These are phyloP conservation scores for Entomortierella parvispora DNA, from an alignment of 192 early-diverging fungal species.

Conservation along the genomic window DNA sequence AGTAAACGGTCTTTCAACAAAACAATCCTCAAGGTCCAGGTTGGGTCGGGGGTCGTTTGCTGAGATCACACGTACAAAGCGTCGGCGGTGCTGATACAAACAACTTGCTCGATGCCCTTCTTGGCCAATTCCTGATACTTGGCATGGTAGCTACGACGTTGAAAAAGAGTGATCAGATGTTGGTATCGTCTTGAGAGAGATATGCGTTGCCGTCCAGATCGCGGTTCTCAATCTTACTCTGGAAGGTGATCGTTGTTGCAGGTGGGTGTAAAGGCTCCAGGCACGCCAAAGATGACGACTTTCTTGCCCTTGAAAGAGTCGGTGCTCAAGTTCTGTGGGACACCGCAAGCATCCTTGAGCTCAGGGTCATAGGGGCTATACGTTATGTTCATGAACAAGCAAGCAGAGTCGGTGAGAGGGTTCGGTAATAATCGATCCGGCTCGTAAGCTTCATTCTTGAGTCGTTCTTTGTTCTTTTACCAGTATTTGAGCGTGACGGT, in stretches of 20 bases:
- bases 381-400: neutral
- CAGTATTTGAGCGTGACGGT: slow-evolving; percentile 44
- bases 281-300: slow-evolving; percentile 74
- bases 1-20: no score
- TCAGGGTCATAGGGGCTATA: slow-evolving; percentile 45
- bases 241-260: slow-evolving; percentile 68
- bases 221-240: slow-evolving; percentile 43
- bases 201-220: no score
- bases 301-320: slow-evolving; percentile 69
- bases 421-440: neutral
- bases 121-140: slow-evolving; percentile 54
- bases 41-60: neutral
- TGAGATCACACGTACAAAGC: slow-evolving; percentile 53
- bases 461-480: neutral
- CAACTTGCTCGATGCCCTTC: slow-evolving; percentile 66
- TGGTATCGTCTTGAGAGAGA: no score
- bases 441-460: neutral
- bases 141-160: slow-evolving; percentile 14
- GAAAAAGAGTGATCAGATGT: neutral
- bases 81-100: slow-evolving; percentile 60
- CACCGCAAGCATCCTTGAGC: slow-evolving; percentile 36
- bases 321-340: slow-evolving; percentile 48
- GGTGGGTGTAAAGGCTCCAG: slow-evolving; percentile 74
- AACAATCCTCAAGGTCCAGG: no score
- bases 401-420: neutral